Evolutionary conservation across 441 rosid genomes (phyloP).

Genomic region (Oxalis stricta): DNA sequence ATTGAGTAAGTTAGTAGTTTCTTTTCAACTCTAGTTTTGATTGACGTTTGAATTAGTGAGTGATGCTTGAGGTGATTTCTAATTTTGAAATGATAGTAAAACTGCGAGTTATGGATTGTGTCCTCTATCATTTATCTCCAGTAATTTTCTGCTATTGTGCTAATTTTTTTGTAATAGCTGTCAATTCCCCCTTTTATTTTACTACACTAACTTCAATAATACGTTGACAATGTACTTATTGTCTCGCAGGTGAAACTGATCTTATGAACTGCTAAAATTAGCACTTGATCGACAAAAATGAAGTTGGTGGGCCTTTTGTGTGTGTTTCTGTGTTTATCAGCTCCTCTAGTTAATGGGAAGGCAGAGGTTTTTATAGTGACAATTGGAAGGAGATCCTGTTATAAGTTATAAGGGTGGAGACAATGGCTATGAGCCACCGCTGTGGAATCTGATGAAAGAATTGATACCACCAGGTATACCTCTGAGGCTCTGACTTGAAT

Average conservation of each 20-base stretch:
- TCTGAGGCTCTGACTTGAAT: background rate
- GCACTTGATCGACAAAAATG: conserved; percentile 21
- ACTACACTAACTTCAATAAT: background rate
- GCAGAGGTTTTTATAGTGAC: conserved; percentile 80
- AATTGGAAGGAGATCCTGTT: conserved; percentile 85
- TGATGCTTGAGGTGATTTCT: no score
- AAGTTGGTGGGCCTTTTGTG: conserved; percentile 17
- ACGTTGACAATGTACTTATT: background rate
- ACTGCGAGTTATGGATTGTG: no score
- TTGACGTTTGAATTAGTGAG: no score
- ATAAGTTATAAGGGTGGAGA: conserved; percentile 77
- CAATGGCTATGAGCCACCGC: conserved; percentile 85
- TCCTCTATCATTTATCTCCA: no score
- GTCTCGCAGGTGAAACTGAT: conserved; percentile 22
- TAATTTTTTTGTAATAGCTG: background rate
- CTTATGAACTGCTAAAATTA: conserved; percentile 13
- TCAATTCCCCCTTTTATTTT: background rate
- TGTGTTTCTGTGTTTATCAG: conserved; percentile 17
- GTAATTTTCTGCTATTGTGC: no score
- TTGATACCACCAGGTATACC: conserved; percentile 57
- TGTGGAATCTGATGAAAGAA: conserved; percentile 64
- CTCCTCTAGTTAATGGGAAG: conserved; percentile 24
- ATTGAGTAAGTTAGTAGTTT: no score
- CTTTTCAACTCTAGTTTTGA: no score
- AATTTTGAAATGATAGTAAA: no score